phyloP scores from a whole-genome alignment of 352 stramenopile species.

The Phytophthora aleatoria region DNA sequence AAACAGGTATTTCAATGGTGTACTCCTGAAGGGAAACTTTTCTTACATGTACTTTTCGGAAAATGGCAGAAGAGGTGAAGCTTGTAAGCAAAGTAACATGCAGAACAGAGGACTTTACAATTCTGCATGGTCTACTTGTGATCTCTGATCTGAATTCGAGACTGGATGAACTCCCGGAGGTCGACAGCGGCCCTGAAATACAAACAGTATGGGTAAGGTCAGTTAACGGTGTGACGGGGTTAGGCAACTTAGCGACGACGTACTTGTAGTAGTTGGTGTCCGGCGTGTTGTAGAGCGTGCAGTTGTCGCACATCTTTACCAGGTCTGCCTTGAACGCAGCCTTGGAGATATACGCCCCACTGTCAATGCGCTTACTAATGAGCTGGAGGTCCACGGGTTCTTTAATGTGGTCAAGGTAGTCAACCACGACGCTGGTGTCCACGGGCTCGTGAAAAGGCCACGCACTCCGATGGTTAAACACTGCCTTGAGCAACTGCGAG shows the following conservation, averaged over 20 bases:
- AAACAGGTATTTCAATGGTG: too few relatives aligned
- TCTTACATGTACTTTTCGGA: too few relatives aligned
- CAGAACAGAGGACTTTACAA: too few relatives aligned
- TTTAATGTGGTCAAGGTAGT: constrained; percentile 98
- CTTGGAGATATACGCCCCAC: constrained; percentile 91
- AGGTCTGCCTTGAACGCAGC: constrained; percentile 94
- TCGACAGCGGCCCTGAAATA: constrained; percentile 72
- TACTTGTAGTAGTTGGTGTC: constrained; percentile 97
- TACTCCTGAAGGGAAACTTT: too few relatives aligned
- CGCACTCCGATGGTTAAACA: constrained; percentile 94
- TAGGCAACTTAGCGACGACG: constrained; percentile 31
- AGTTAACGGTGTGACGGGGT: not conserved
- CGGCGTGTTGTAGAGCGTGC: constrained; percentile 96
- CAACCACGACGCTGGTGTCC: constrained; percentile 92
- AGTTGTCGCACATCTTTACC: constrained; percentile 97
- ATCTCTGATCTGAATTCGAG: constrained; percentile 63
- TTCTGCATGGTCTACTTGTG: constrained; percentile 19
- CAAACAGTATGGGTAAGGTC: not conserved
- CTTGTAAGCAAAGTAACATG: too few relatives aligned
- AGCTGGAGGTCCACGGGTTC: constrained; percentile 92
- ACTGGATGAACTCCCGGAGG: constrained; percentile 76
- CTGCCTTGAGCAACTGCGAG: constrained; percentile 85
- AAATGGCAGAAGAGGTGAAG: not conserved
- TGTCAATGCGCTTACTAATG: constrained; percentile 85
- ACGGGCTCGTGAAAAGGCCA: constrained; percentile 99